These are phyloP conservation scores for Xylariaceae sp. DNA, from an alignment of 2,329 filamentous ascomycete genomes.

Conservation along the genomic window DNA sequence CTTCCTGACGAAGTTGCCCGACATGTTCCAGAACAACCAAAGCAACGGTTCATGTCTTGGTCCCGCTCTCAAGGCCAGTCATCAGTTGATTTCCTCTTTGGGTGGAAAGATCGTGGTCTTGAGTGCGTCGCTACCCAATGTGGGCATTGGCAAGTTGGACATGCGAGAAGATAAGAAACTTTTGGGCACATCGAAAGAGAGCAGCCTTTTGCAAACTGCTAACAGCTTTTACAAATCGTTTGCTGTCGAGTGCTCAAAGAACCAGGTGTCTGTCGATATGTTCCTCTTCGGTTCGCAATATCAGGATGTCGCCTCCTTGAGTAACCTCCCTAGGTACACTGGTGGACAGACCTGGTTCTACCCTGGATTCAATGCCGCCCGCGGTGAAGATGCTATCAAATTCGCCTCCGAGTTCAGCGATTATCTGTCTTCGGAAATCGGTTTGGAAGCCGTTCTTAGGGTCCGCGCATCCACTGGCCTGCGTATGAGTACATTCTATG, in stretches of 20 bases:
- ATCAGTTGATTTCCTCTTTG: constrained; percentile 90
- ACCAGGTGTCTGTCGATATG: constrained; percentile 98
- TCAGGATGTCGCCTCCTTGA: constrained; percentile 93
- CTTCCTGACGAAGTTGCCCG: constrained; percentile 84
- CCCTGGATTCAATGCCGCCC: constrained; percentile 91
- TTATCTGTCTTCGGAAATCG: constrained; percentile 93
- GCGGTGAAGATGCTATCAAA: constrained; percentile 93
- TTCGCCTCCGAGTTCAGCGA: constrained; percentile 96
- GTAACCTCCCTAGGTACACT: constrained; percentile 91
- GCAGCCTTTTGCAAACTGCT: constrained; percentile 76
- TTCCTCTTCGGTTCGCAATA: constrained; percentile 95
- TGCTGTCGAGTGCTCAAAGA: constrained; percentile 97
- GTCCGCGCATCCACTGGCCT: constrained; percentile 92
- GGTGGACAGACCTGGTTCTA: constrained; percentile 99
- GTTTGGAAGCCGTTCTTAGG: constrained; percentile 88
- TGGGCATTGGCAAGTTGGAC: constrained; percentile 84
- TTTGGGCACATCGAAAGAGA: constrained; percentile 90
- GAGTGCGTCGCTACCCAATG: constrained; percentile 81
- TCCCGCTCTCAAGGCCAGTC: constrained; percentile 82
- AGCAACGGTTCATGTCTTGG: constrained; percentile 91
- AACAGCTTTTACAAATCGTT: constrained; percentile 99
- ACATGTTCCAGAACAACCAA: constrained; percentile 95
- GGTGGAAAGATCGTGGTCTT: constrained; percentile 94
- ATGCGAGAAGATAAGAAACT: constrained; percentile 96
- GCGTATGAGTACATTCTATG: constrained; percentile 96